Conservation (phyloP, 1,284 basidiomycete genomes). For the Meripilus lineatus region DNA sequence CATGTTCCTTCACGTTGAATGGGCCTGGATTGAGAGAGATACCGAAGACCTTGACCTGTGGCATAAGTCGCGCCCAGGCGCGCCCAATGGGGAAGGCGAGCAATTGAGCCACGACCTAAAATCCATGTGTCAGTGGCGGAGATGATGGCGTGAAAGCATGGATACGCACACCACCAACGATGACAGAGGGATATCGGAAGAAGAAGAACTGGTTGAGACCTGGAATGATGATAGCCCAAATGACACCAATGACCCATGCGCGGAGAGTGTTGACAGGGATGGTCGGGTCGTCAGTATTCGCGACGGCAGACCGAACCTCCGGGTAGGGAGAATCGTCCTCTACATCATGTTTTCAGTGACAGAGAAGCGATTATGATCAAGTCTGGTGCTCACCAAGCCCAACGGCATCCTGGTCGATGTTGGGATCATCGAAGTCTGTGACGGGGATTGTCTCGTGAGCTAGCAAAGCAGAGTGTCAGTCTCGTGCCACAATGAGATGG, state of each 20-base stretch:
- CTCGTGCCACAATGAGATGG: background rate
- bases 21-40: conserved; percentile 61
- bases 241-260: conserved; percentile 56
- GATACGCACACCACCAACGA: conserved; percentile 27
- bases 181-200: conserved; percentile 62
- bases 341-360: conserved; percentile 7
- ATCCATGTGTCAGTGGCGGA: conserved; percentile 1
- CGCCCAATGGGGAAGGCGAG: conserved; percentile 63
- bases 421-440: conserved; percentile 60
- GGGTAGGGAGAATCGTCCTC: conserved; percentile 66
- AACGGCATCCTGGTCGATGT: conserved; percentile 46
- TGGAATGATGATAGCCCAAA: conserved; percentile 56
- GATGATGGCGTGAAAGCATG: conserved; percentile 9
- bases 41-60: conserved; percentile 39
- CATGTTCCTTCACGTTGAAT: conserved; percentile 71
- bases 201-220: conserved; percentile 65
- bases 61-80: conserved; percentile 52
- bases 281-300: conserved; percentile 63
- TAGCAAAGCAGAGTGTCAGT: background rate
- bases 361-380: background rate
- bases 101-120: conserved; percentile 54
- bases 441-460: conserved; percentile 8
- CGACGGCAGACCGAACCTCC: conserved; percentile 73
- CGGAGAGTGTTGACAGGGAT: conserved; percentile 62
- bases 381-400: conserved; percentile 18